A percentile compares a stretch with the other conserved stretches of the same genome.
phyloP scores from a whole-genome alignment of 371 early-diverging fungal genomes.

The Rhizopus arrhizus region DNA sequence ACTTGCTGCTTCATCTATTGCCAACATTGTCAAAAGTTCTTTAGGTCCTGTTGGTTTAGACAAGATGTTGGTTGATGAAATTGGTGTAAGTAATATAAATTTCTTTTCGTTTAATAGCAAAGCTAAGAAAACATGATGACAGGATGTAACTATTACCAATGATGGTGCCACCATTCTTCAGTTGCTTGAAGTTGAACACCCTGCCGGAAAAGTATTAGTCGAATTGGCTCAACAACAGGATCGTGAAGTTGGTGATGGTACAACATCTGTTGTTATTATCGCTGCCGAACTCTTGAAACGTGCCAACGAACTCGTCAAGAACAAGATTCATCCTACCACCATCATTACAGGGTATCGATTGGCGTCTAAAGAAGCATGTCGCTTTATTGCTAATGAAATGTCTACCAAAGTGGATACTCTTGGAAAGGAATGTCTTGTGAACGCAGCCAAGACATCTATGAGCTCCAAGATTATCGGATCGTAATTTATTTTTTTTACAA shows the following conservation, averaged over 20 bases:
- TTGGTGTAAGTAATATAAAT: conserved; percentile 77
- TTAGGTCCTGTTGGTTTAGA: conserved; percentile 99
- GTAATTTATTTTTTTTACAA: conserved; percentile 13
- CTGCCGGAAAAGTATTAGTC: conserved; percentile 96
- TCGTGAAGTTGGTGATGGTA: conserved; percentile 99
- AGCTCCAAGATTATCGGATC: conserved; percentile 97
- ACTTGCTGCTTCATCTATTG: conserved; percentile 82
- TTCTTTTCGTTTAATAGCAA: background rate
- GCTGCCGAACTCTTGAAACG: conserved; percentile 97
- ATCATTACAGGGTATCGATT: conserved; percentile 98
- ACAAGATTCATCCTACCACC: conserved; percentile 98
- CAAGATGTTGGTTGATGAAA: conserved; percentile 99
- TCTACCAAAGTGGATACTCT: conserved; percentile 91
- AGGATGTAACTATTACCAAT: conserved; percentile 99
- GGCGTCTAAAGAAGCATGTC: conserved; percentile 98
- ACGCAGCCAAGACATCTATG: conserved; percentile 98
- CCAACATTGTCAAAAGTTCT: conserved; percentile 98
- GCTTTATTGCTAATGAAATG: conserved; percentile 97
- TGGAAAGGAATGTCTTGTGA: conserved; percentile 91
- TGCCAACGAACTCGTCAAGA: conserved; percentile 96
- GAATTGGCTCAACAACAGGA: conserved; percentile 99
- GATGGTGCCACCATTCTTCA: conserved; percentile 99
- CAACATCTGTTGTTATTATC: conserved; percentile 99
- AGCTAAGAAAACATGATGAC: background rate
- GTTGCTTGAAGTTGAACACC: conserved; percentile 82